phyloP scores from a whole-genome alignment of 805 yeast genomes.

The Naumovozyma baii region DNA sequence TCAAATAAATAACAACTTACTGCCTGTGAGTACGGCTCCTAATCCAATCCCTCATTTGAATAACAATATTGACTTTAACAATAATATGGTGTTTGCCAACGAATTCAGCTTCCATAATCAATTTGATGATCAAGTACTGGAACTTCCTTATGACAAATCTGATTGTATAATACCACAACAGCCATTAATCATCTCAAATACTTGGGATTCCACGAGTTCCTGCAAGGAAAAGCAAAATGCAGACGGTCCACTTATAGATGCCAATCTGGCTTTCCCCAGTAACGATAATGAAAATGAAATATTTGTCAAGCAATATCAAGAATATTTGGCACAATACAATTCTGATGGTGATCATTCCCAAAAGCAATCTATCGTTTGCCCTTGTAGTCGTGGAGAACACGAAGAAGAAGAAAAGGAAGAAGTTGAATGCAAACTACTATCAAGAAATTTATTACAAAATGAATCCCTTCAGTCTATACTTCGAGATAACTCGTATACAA shows the following conservation, averaged over 20 bases:
- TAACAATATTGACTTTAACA: not conserved
- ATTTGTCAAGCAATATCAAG: not conserved
- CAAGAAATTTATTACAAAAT: conserved; percentile 6
- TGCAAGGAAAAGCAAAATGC: too few relatives aligned
- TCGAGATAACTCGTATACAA: conserved; percentile 1
- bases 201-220: not conserved
- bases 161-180: too few relatives aligned
- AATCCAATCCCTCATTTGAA: too few relatives aligned
- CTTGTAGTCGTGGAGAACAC: not conserved
- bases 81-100: not conserved
- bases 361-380: not conserved
- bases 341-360: too few relatives aligned
- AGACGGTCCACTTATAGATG: not conserved
- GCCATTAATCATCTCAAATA: not conserved
- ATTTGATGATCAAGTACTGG: not conserved
- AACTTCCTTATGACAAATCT: too few relatives aligned
- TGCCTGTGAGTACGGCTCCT: too few relatives aligned
- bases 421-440: conserved; percentile 8
- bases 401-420: not conserved
- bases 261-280: not conserved
- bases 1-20: too few relatives aligned
- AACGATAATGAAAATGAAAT: not conserved
- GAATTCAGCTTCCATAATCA: not conserved
- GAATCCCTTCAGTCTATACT: conserved; percentile 5
- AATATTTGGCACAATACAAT: not conserved